Base-by-base conservation (phyloP, 768 basidiomycete species). In the Boletellus ananas region DNA sequence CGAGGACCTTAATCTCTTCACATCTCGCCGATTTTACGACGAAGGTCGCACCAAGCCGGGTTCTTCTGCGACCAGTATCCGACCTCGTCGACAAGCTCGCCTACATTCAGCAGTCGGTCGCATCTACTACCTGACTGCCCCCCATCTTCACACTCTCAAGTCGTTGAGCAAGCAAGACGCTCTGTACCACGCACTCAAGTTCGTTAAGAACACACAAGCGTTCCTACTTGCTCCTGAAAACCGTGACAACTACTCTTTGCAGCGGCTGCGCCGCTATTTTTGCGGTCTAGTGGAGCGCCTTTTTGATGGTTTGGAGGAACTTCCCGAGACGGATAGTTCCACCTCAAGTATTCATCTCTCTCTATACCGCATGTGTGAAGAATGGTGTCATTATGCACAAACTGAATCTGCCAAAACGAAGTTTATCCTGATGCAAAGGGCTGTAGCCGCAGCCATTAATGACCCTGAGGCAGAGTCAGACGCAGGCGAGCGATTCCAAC, bases 301-400 rank as follows among this genome's bases (percentile, higher is more conserved):
- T 10, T 92, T 94, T 52, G 86, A 91, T 56, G 86, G 80, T 13
- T 69, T 89, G 27, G 78, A 83, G 3, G 75, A 75, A 31, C 72
- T 91, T 25, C 83, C 84, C 43, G 84, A 87, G 51, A 81, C 83
- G 1, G 90, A 93, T 45, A 76, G 84, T 5, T 90, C 90, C 62
- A 80, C 89, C 45, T 83, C 87, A 5, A 80, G 87, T 50, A 84
- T 84, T 72, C 83, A 91, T 60, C 76, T 94, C 7, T 78, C 85
- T 3, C 69, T 95, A 29, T 95, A 90, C 68, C 81, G 85, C 31
- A 72, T 92, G 34, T 94, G 91, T 57, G 91, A 94, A 67, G 91
- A 94, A 59, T 96, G 94, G 94, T 95, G 93, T 66, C 84, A 90
- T 60, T 74, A 87, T 40, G 93, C 82, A 27, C 83, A 89, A 58